Base-by-base conservation (phyloP, 2,329 filamentous ascomycete species). In the Clonostachys solani region DNA sequence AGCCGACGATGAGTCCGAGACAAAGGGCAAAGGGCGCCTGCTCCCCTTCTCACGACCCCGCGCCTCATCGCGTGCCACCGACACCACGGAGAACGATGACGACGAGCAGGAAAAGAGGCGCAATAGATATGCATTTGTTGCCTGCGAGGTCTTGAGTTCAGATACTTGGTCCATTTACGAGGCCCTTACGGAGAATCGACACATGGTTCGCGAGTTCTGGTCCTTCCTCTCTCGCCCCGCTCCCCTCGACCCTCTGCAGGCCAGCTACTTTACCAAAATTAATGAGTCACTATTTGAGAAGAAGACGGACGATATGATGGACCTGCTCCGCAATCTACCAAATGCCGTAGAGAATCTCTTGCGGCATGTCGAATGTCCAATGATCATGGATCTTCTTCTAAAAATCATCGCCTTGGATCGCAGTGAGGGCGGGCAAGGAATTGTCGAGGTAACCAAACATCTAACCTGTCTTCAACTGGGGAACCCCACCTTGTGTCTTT, bases 371-470 rank as follows among this genome's bases (percentile, higher is more conserved):
- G 94, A 99, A 64, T 96, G 90, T 57, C 92, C 94, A 0, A 95
- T 96, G 86, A 86, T 99, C 37, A 99, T 99, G 94, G 94, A 99
- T 64, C 74, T 99, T 17, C 71, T 99, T 45, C 77, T 99, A 53
- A 97, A 97, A 68, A 96, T 97, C 50, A 96, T 99, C 60, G 96
- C 90, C 56, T 75, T 99, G 50, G 94, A 99, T 66, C 92, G 95
- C 60, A 87, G 84, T 34, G 92, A 97, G 55, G 89, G 86, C 44
- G 92, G 92, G 5, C 87, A 92, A 62, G 94, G 92, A 46, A 90
- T 96, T 58, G 91, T 97, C 49, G 94, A 97, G 75, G 89, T 92
- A 75, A 33, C 34, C 40, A 12, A n/a, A 8, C 35, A 15, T 34
- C 5, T 17, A 13, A n/a, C 18, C 12, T 44, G n/a, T 13, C 17